Conservation (phyloP, 1,284 basidiomycete genomes). For the Cutaneotrichosporon arboriforme region DNA sequence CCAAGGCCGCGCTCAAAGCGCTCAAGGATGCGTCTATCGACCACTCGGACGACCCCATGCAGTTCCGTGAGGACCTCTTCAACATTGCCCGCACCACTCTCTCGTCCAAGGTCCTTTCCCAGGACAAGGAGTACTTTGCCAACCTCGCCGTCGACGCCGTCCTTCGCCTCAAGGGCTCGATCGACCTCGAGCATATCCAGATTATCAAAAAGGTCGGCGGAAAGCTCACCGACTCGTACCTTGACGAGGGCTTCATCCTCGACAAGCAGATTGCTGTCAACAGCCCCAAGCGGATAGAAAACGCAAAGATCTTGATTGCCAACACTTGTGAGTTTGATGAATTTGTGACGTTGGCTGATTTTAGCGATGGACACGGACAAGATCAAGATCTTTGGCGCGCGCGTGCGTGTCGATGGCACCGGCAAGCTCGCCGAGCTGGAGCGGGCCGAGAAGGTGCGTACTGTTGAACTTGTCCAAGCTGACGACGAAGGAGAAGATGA, state of each 20-base stretch:
- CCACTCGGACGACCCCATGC: conserved; percentile 65
- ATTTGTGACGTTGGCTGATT: not conserved
- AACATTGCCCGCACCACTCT: conserved; percentile 96
- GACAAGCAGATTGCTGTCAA: conserved; percentile 95
- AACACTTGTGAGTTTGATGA: conserved; percentile 73
- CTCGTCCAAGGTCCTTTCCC: conserved; percentile 91
- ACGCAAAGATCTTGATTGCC: conserved; percentile 93
- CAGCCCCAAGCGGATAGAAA: conserved; percentile 89
- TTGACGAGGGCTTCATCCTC: conserved; percentile 98
- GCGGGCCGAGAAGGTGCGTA: conserved; percentile 74
- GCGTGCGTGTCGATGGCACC: conserved; percentile 91
- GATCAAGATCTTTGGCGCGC: conserved; percentile 97
- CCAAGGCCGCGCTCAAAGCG: conserved; percentile 74
- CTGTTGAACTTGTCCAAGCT: not conserved
- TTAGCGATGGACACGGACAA: conserved; percentile 99
- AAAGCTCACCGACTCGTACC: conserved; percentile 95
- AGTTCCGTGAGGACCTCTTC: conserved; percentile 84
- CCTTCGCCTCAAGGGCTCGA: conserved; percentile 85
- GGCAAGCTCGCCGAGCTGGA: conserved; percentile 97
- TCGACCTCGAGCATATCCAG: conserved; percentile 97
- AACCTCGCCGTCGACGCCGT: conserved; percentile 98
- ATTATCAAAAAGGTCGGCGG: conserved; percentile 99
- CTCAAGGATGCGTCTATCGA: conserved; percentile 77
- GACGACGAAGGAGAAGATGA: conserved; percentile 88
- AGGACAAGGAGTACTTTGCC: conserved; percentile 98